phyloP scores from a whole-genome alignment of 2,329 filamentous ascomycete genomes.

The Tolypocladium sp. region DNA sequence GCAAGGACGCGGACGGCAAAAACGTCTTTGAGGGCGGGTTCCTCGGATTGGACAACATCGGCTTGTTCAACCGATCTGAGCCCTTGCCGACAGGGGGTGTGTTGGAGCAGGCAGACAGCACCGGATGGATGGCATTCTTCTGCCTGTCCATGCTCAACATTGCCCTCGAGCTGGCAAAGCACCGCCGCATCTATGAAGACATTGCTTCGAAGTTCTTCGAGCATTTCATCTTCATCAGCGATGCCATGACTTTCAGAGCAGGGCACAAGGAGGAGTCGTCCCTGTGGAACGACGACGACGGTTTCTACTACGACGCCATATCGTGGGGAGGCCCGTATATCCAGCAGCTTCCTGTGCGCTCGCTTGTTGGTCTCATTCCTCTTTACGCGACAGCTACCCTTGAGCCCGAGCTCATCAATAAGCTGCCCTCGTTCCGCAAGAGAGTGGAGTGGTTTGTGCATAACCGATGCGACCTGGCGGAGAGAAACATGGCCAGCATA shows the following conservation, averaged over 20 bases:
- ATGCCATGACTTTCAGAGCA: conserved; percentile 84
- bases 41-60: conserved; percentile 92
- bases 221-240: conserved; percentile 95
- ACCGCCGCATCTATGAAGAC: conserved; percentile 90
- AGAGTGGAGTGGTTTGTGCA: conserved; percentile 90
- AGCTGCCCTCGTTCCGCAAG: conserved; percentile 86
- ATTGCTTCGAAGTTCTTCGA: conserved; percentile 98
- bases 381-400: conserved; percentile 87
- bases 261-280: conserved; percentile 67
- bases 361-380: conserved; percentile 86
- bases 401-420: conserved; percentile 88
- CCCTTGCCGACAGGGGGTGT: conserved; percentile 88
- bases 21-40: conserved; percentile 97
- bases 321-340: conserved; percentile 92
- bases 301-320: conserved; percentile 98
- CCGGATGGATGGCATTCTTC: conserved; percentile 98
- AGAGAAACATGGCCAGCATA: conserved; percentile 92
- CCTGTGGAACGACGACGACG: conserved; percentile 92
- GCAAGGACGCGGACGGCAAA: conserved; percentile 89
- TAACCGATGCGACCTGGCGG: conserved; percentile 75
- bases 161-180: conserved; percentile 86
- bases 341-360: conserved; percentile 85
- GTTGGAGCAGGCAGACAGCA: conserved; percentile 93
- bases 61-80: conserved; percentile 93
- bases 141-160: conserved; percentile 96